phyloP scores from a whole-genome alignment of 768 basidiomycete genomes.

The Cystobasidium ongulense region DNA sequence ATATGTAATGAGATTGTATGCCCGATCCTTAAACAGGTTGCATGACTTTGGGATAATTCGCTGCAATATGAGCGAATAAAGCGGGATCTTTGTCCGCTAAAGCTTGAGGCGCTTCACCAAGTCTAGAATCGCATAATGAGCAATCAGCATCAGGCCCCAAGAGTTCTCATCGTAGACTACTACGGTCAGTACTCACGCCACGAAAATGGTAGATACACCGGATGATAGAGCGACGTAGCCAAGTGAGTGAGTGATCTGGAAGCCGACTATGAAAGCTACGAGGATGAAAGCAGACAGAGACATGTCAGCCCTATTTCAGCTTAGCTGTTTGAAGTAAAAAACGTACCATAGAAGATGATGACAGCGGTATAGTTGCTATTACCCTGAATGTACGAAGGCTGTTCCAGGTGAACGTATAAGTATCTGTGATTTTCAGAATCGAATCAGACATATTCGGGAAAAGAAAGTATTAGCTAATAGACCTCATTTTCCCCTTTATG shows the following conservation, averaged over 20 bases:
- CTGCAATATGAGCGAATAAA: conserved; percentile 34
- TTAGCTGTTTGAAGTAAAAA: neutral
- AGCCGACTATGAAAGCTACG: conserved; percentile 38
- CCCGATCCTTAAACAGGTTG: neutral
- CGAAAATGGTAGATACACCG: conserved; percentile 36
- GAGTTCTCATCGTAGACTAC: neutral
- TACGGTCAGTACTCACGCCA: conserved; percentile 22
- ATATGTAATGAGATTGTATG: too few relatives aligned
- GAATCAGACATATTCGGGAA: conserved; percentile 33
- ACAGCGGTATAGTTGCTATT: conserved; percentile 28
- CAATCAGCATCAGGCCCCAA: neutral
- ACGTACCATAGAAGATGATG: conserved; percentile 18
- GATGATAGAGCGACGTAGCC: conserved; percentile 35
- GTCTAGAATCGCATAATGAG: neutral
- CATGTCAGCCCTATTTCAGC: neutral
- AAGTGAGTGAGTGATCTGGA: conserved; percentile 40
- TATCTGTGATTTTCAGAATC: conserved; percentile 33
- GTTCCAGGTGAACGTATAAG: conserved; percentile 29
- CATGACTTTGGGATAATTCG: conserved; percentile 25
- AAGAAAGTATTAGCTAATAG: too few relatives aligned
- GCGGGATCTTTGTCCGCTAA: conserved; percentile 38
- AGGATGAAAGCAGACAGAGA: neutral
- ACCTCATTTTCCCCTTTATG: too few relatives aligned
- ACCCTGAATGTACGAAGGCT: conserved; percentile 32
- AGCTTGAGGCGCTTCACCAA: conserved; percentile 37